Percentiles rank a stretch among this genome's conserved stretches.
phyloP scores from a whole-genome alignment of 371 early-diverging fungal genomes.

The Actinomucor elegans region DNA sequence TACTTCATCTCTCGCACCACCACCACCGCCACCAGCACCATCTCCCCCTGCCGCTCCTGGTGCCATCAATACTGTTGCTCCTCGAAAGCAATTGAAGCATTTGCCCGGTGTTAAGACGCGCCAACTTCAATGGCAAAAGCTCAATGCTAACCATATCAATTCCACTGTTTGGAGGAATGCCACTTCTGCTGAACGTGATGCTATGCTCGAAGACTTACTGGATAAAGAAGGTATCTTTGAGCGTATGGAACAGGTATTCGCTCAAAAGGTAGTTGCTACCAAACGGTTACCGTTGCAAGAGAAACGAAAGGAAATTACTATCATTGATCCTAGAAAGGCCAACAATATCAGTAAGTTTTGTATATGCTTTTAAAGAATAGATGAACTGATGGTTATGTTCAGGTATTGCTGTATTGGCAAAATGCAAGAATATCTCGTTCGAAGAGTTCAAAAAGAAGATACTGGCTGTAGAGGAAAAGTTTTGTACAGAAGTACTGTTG shows the following conservation, averaged over 20 bases:
- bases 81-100: conserved; percentile 64
- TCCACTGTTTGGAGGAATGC: conserved; percentile 57
- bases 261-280: conserved; percentile 60
- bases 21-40: conserved; percentile 15
- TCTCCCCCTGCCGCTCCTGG: conserved; percentile 9
- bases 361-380: no score
- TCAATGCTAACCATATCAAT: conserved; percentile 59
- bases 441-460: conserved; percentile 65
- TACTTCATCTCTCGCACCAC: neutral
- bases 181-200: conserved; percentile 39
- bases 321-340: conserved; percentile 76
- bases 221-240: conserved; percentile 64
- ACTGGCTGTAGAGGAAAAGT: conserved; percentile 60
- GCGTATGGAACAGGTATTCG: conserved; percentile 74
- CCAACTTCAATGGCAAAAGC: conserved; percentile 84
- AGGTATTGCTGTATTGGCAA: conserved; percentile 74
- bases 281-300: conserved; percentile 31
- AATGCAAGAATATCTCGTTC: conserved; percentile 65
- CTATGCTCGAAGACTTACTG: conserved; percentile 43
- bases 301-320: conserved; percentile 53
- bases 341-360: conserved; percentile 72
- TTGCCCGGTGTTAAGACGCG: conserved; percentile 74
- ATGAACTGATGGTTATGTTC: no score
- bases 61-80: neutral
- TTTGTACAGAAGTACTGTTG: conserved; percentile 69